Base-by-base conservation (phyloP, 768 basidiomycete genomes). In the Macrocybe gigantea region DNA sequence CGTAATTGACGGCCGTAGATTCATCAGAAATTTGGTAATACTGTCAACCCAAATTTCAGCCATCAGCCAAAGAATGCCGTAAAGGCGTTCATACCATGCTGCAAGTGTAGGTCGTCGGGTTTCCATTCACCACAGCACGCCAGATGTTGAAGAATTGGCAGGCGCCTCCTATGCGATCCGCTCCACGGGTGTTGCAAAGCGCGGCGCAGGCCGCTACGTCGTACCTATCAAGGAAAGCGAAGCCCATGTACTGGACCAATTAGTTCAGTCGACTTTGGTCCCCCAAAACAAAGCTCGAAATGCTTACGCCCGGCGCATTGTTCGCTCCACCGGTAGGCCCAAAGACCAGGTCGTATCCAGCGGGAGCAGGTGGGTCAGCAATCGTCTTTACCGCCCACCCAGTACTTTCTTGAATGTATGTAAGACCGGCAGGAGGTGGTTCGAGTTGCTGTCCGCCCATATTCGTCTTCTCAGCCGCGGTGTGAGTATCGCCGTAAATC, bases 91-190 rank as follows among this genome's bases (percentile, higher is more conserved):
- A 33, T 51, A 74, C 73, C 69, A 74, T 68, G 53, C 70, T 70
- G 64, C 73, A 75, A 41, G 70, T 70, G 56, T 75, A 75, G 0
- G 73, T 72, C 1, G 70, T 73, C 0, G 73, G 72, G 31, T 54
- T 50, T 6, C 69, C 72, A 43, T 67, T 56, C 2, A 74, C 68
- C 34, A 74, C 61, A 5, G 73, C 74, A 39, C 74, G 66, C 75
- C 74, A 75, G 60, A 76, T 75, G 52, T 76, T 75, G 64, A 75
- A 70, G 64, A 66, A 78, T 39, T 67, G 63, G 60, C 73, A 75
- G 7, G 64, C 64, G 42, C 73, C 74, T 33, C 73, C 72, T 33
- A 55, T 49, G 10, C 62, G 60, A 53, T 77, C 73, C 1, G 68
- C 64, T 13, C 62, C 69, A 32, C 72, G 70, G 35, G 58, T 61